Percentiles rank a stretch among this genome's conserved stretches.
phyloP scores from a whole-genome alignment of 768 basidiomycete species.

The Suillus americanus region DNA sequence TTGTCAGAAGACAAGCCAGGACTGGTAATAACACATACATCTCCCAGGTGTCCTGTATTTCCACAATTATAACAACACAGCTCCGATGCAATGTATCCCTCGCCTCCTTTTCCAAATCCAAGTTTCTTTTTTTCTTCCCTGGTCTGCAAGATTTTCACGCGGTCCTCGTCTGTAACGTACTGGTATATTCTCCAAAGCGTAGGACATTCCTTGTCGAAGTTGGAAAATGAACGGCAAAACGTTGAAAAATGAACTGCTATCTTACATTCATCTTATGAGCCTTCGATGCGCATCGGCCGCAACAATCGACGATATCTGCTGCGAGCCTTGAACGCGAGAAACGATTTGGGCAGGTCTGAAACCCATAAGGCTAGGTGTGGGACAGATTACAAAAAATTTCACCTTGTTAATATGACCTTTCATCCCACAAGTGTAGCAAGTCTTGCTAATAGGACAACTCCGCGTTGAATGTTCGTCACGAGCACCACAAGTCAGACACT shows the following conservation, averaged over 20 bases:
- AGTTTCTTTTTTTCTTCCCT: slow-evolving; percentile 53
- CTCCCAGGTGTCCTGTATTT: slow-evolving; percentile 70
- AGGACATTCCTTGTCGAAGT: slow-evolving; percentile 66
- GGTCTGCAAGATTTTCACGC: slow-evolving; percentile 38
- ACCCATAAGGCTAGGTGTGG: slow-evolving; percentile 4
- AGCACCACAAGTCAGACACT: slow-evolving; percentile 83
- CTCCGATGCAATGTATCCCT: slow-evolving; percentile 72
- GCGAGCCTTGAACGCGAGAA: slow-evolving; percentile 21
- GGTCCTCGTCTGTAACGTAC: slow-evolving; percentile 60
- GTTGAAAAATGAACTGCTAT: slow-evolving; percentile 7
- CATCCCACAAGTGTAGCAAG: slow-evolving; percentile 80
- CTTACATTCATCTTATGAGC: slow-evolving; percentile 64
- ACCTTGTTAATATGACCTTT: slow-evolving; percentile 78
- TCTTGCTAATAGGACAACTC: slow-evolving; percentile 79
- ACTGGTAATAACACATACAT: slow-evolving; percentile 47
- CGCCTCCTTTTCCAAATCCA: slow-evolving; percentile 66
- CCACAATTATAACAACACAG: slow-evolving; percentile 87
- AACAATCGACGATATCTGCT: slow-evolving; percentile 43
- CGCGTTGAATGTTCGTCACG: slow-evolving; percentile 77
- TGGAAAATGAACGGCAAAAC: not conserved
- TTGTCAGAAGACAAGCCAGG: not conserved
- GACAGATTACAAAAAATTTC: not conserved
- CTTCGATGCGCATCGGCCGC: slow-evolving; percentile 69
- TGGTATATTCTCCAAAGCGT: slow-evolving; percentile 80
- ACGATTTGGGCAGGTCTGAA: slow-evolving; percentile 73